phyloP scores from a whole-genome alignment of 2,329 filamentous ascomycete species.

The Didymella exigua region DNA sequence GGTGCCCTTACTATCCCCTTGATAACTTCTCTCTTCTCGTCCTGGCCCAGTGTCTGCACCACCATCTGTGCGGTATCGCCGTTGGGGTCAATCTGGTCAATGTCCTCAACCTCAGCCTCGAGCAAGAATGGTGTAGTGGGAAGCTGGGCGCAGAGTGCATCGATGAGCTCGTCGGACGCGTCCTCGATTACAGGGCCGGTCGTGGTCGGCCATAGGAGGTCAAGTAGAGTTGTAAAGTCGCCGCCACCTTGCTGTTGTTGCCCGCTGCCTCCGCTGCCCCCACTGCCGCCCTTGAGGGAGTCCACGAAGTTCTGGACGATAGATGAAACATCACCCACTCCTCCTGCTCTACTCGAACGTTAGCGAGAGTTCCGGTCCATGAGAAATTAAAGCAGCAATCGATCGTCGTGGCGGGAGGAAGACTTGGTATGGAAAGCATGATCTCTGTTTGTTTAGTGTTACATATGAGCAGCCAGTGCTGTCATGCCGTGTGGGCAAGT shows the following conservation, averaged over 20 bases:
- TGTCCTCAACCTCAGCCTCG: slow-evolving; percentile 68
- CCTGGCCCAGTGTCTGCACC: slow-evolving; percentile 71
- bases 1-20: slow-evolving; percentile 84
- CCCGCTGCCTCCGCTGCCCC: slow-evolving; percentile 46
- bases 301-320: slow-evolving; percentile 88
- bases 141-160: slow-evolving; percentile 77
- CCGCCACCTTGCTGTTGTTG: slow-evolving; percentile 55
- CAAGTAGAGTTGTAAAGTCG: slow-evolving; percentile 79
- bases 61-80: slow-evolving; percentile 73
- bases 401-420: slow-evolving; percentile 39
- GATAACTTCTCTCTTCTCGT: slow-evolving; percentile 80
- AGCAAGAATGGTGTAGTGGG: slow-evolving; percentile 80
- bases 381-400: slow-evolving; percentile 14
- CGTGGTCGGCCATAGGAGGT: slow-evolving; percentile 77
- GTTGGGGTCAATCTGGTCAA: slow-evolving; percentile 69
- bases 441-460: slow-evolving; percentile 41
- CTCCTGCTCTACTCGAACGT: slow-evolving; percentile 51
- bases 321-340: slow-evolving; percentile 71
- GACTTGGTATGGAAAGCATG: slow-evolving; percentile 37
- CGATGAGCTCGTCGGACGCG: slow-evolving; percentile 67
- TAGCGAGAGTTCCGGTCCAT: slow-evolving; percentile 23
- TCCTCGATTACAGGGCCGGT: slow-evolving; percentile 80
- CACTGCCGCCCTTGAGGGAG: slow-evolving; percentile 69
- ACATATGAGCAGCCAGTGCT: slow-evolving; percentile 38
- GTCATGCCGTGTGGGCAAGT: slow-evolving; percentile 29